A percentile compares a stretch with the other conserved stretches of the same genome.
Evolutionary conservation across 139 green algal species (phyloP).

Genomic region (Mesostigma viride): DNA sequence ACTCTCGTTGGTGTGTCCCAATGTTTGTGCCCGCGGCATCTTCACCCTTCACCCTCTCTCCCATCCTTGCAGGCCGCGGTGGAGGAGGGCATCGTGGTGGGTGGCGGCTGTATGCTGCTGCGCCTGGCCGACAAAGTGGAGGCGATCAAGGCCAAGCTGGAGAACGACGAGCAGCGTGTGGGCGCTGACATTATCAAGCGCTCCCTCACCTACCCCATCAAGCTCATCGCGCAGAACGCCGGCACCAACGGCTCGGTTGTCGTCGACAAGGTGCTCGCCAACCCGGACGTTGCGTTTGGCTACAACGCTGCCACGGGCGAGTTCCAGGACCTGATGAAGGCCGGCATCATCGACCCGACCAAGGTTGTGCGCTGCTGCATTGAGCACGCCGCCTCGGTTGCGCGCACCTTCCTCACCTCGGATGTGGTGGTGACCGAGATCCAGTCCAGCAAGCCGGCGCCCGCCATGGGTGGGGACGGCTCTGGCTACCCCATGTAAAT

Average conservation of each 20-base stretch:
- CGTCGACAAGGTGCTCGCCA: conserved; percentile 62
- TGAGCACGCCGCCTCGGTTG: conserved; percentile 90
- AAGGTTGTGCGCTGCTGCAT: conserved; percentile 90
- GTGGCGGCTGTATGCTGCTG: conserved; percentile 93
- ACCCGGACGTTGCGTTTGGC: conserved; percentile 44
- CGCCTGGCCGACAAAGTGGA: conserved; percentile 75
- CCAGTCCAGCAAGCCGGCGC: conserved; percentile 52
- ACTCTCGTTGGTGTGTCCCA: too few relatives aligned
- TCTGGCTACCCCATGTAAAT: too few relatives aligned
- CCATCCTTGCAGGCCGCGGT: conserved; percentile 69
- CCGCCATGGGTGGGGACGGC: conserved; percentile 32
- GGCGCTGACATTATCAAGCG: conserved; percentile 94
- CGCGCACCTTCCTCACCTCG: conserved; percentile 91
- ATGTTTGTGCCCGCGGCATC: too few relatives aligned
- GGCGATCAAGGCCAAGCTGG: conserved; percentile 61
- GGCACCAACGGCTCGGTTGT: conserved; percentile 93
- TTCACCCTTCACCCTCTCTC: too few relatives aligned
- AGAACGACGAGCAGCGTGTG: conserved; percentile 88
- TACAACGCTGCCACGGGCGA: conserved; percentile 86
- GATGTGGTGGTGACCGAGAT: conserved; percentile 84
- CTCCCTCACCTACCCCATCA: conserved; percentile 66
- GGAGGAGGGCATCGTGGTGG: conserved; percentile 98
- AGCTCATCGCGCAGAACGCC: conserved; percentile 93
- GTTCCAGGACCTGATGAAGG: conserved; percentile 88
- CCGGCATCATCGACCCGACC: conserved; percentile 97